Evolutionary conservation across 441 rosid genomes (phyloP).

Genomic region (Gossypium gossypioides): DNA sequence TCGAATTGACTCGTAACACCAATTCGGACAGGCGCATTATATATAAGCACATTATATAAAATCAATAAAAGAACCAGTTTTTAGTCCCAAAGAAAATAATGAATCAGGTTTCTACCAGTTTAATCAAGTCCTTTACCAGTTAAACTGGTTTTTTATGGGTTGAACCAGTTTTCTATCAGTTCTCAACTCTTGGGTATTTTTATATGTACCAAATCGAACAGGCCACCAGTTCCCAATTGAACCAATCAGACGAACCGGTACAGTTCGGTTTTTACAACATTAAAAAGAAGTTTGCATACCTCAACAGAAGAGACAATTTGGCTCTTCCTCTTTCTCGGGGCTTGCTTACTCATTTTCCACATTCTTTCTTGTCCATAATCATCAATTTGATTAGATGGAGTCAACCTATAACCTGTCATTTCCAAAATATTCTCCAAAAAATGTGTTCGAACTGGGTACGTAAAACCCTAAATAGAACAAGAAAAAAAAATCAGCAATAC

Average conservation of each 20-base stretch:
- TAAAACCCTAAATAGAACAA: slow-evolving; percentile 53
- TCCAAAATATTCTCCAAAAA: slow-evolving; percentile 78
- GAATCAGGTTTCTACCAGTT: too few species aligned
- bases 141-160: not conserved
- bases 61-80: not conserved
- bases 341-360: slow-evolving; percentile 79
- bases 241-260: not conserved
- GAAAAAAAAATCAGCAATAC: slow-evolving; percentile 11
- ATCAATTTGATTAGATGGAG: slow-evolving; percentile 70
- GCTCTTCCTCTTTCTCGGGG: slow-evolving; percentile 76
- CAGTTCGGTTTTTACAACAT: not conserved
- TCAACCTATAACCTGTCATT: slow-evolving; percentile 57
- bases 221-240: not conserved
- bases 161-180: not conserved
- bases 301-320: slow-evolving; percentile 76
- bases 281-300: slow-evolving; percentile 33
- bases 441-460: slow-evolving; percentile 57
- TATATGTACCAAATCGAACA: not conserved
- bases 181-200: not conserved
- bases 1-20: too few species aligned
- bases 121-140: too few species aligned
- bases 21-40: too few species aligned
- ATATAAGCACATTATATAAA: too few species aligned
- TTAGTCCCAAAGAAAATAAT: too few species aligned
- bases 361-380: slow-evolving; percentile 80